Percentiles rank a stretch among this genome's conserved stretches.
phyloP scores from a whole-genome alignment of 805 yeast genomes.

The Saccharomycopsis sp. region DNA sequence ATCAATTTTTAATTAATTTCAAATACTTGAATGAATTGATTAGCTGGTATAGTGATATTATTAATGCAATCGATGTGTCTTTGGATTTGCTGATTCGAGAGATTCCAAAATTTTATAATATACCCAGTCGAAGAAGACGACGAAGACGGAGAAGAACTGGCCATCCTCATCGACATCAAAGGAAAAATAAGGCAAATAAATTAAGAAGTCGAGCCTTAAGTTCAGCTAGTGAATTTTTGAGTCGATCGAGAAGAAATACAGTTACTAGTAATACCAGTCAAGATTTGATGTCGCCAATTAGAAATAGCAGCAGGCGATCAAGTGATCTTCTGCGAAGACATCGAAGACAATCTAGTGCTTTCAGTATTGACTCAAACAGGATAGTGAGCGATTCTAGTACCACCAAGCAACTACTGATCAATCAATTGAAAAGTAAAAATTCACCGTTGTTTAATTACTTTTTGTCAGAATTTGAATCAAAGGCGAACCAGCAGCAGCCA shows the following conservation, averaged over 20 bases:
- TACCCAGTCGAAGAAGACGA: slow-evolving; percentile 75
- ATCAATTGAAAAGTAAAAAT: slow-evolving; percentile 8
- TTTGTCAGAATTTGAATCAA: slow-evolving; percentile 18
- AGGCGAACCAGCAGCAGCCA: not conserved
- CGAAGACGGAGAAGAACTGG: slow-evolving; percentile 47
- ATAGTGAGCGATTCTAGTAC: not conserved
- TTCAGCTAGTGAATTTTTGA: slow-evolving; percentile 12
- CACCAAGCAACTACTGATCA: not conserved
- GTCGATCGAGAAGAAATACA: slow-evolving; percentile 14
- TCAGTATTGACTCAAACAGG: not conserved
- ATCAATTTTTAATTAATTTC: slow-evolving; percentile 18
- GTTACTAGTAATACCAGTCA: slow-evolving; percentile 7
- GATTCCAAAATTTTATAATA: slow-evolving; percentile 71
- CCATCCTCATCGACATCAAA: slow-evolving; percentile 51
- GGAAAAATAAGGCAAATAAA: slow-evolving; percentile 36
- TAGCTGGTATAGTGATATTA: slow-evolving; percentile 46
- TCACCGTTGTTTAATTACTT: slow-evolving; percentile 19
- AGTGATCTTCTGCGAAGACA: too few species aligned
- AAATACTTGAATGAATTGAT: slow-evolving; percentile 17
- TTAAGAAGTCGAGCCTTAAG: slow-evolving; percentile 9
- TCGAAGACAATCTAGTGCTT: slow-evolving; percentile 3
- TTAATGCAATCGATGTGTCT: slow-evolving; percentile 72
- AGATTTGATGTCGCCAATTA: not conserved
- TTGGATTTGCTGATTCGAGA: slow-evolving; percentile 68
- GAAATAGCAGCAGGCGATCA: slow-evolving; percentile 1